Conservation (phyloP, 2,329 filamentous ascomycete species). For the Fusarium sp. region DNA sequence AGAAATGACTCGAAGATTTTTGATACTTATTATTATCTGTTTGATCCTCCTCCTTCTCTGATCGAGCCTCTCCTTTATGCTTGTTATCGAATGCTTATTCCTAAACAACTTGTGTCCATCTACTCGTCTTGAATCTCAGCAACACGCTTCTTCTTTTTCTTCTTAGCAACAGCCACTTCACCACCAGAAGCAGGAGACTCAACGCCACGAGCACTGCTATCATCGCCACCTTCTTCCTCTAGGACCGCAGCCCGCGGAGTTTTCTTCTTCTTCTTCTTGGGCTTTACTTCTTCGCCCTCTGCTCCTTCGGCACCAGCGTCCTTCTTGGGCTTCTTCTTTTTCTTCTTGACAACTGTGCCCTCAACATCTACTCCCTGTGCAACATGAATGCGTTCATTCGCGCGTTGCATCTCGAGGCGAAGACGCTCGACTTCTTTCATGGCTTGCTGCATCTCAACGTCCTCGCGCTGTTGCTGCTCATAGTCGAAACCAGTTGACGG, state of each 20-base stretch:
- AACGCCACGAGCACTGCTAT: slow-evolving; percentile 30
- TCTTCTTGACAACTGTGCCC: slow-evolving; percentile 76
- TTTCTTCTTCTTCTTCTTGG: slow-evolving; percentile 52
- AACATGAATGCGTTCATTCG: slow-evolving; percentile 79
- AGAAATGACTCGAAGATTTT: slow-evolving; percentile 5
- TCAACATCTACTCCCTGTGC: slow-evolving; percentile 75
- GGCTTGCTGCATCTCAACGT: slow-evolving; percentile 88
- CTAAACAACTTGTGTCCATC: neutral
- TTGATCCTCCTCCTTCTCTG: slow-evolving; percentile 29
- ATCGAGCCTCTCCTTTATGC: slow-evolving; percentile 5
- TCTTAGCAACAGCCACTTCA: slow-evolving; percentile 56
- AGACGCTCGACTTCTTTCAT: slow-evolving; percentile 89
- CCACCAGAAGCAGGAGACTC: slow-evolving; percentile 37
- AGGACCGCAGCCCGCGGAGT: slow-evolving; percentile 24
- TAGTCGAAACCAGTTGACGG: slow-evolving; percentile 62
- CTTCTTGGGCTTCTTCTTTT: slow-evolving; percentile 65
- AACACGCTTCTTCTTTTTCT: slow-evolving; percentile 59
- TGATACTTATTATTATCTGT: slow-evolving; percentile 15
- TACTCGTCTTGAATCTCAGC: slow-evolving; percentile 47
- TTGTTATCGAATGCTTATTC: slow-evolving; percentile 8
- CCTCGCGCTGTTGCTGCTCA: slow-evolving; percentile 78
- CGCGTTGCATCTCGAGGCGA: slow-evolving; percentile 88
- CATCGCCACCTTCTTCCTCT: slow-evolving; percentile 32
- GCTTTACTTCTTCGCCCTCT: slow-evolving; percentile 35
- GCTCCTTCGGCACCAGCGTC: slow-evolving; percentile 17